phyloP scores from a whole-genome alignment of 176 grass and related monocot species.

The Urochloa ruziziensis region DNA sequence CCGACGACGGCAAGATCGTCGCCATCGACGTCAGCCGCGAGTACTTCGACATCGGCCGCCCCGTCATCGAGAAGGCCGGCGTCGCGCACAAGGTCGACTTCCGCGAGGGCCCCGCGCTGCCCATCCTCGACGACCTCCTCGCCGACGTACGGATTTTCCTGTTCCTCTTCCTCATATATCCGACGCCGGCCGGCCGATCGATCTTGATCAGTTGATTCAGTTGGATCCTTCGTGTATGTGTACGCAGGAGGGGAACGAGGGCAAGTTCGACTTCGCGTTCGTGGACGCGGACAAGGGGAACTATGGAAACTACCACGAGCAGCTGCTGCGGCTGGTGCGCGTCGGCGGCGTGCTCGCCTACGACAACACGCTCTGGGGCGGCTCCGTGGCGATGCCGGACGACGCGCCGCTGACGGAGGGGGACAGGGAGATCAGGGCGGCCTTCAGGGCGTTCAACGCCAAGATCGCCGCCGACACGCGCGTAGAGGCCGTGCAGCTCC shows the following conservation, averaged over 20 bases:
- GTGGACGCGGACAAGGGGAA: constrained; percentile 67
- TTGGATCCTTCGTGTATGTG: background rate
- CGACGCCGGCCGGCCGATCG: too few relatives aligned
- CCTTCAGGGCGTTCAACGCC: constrained; percentile 46
- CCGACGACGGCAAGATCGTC: constrained; percentile 63
- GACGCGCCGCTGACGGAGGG: constrained; percentile 26
- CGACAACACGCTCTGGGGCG: constrained; percentile 78
- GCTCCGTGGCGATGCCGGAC: constrained; percentile 39
- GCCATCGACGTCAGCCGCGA: constrained; percentile 45
- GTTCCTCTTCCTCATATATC: too few relatives aligned
- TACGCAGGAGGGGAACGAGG: constrained; percentile 38
- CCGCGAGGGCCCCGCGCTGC: constrained; percentile 35
- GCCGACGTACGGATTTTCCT: constrained; percentile 35
- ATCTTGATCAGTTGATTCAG: background rate
- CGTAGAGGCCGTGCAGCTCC: constrained; percentile 57
- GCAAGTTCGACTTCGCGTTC: constrained; percentile 72
- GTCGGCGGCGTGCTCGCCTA: constrained; percentile 65
- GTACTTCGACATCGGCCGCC: constrained; percentile 47
- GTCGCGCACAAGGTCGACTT: constrained; percentile 72
- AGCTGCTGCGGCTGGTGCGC: constrained; percentile 51
- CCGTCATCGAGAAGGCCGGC: constrained; percentile 44
- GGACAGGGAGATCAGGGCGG: background rate
- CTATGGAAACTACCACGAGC: constrained; percentile 63
- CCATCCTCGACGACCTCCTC: constrained; percentile 30
- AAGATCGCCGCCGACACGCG: constrained; percentile 36